Evolutionary conservation across 768 basidiomycete species (phyloP), one percentile per base, ranked within the genome.

Genomic region (Termitomyces heimii): DNA sequence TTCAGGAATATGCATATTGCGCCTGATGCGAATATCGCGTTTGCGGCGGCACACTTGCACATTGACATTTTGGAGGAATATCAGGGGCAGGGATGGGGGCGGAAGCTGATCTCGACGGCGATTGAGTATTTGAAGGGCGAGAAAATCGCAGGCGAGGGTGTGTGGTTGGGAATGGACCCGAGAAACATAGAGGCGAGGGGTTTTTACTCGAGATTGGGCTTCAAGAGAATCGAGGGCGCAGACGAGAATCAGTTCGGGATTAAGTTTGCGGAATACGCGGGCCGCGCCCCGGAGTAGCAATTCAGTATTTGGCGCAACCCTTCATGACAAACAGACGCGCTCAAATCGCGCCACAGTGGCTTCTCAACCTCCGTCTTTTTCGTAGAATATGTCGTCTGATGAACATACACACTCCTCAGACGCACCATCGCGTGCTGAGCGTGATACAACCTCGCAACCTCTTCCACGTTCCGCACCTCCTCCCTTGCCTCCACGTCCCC

Each of bases 41-140:
- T 86, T 65, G 84, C 88, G 18, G 80, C 83, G 12, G 89, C 89
- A 9, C 88, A 92, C 69, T 61, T 92, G 62, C 89, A 92, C 67
- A 84, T 92, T 64, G 74, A 92, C 61, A 82, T 92, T 55, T 65
- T 91, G 63, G 78, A 83, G 26, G 75, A 75, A 43, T 82, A 88
- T 66, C 88, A 88, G 67, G 73, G 80, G 54, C 78, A 79, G 59
- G 88, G 88, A 24, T 88, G 83, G 82, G 89, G 89, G n/a, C 77
- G 76, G 66, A 82, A 70, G 66, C 67, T 92, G 61, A 82, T 91
- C 35, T 74, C 69, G 45, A 70, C 63, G 34, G 86, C 80, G 4
- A 77, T 88, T 26, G 71, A 74, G 45, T 74, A 82, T 71, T 67
- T 92, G 64, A 79, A 73, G 58, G 75, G 64, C 32, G 72, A 80